These are phyloP conservation scores for Talinum fruticosum DNA, from an alignment of 148 eudicot genomes.

Conservation along the genomic window DNA sequence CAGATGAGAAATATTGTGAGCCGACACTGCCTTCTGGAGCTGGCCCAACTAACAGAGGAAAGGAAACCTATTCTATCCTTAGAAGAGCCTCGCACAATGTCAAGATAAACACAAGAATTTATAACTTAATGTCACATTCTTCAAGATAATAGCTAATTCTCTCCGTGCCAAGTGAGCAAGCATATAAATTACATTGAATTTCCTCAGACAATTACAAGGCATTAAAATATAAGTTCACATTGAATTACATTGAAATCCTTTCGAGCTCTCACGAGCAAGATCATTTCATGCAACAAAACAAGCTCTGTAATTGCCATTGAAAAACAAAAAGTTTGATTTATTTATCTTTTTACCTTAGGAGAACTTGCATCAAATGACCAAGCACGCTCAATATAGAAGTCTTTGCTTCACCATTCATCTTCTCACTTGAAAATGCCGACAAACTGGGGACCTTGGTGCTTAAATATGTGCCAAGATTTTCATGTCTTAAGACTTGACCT, in stretches of 20 bases:
- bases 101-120: background rate
- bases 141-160: background rate
- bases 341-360: conserved; percentile 46
- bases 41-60: background rate
- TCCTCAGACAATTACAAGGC: background rate
- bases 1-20: background rate
- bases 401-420: conserved; percentile 57
- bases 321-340: conserved; percentile 1
- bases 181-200: background rate
- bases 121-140: background rate
- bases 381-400: conserved; percentile 46
- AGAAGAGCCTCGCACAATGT: background rate
- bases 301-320: background rate
- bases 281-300: background rate
- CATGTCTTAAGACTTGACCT: conserved; percentile 91
- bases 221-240: background rate
- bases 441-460: conserved; percentile 70
- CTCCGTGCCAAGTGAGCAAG: background rate
- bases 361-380: conserved; percentile 60
- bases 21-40: background rate
- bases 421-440: conserved; percentile 34
- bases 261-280: background rate
- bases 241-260: background rate
- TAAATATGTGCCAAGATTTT: conserved; percentile 68
- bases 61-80: background rate